A percentile compares a stretch with the other conserved stretches of the same genome.
Conservation (phyloP, 345 rosid species). For the Arabis hirsuta region DNA sequence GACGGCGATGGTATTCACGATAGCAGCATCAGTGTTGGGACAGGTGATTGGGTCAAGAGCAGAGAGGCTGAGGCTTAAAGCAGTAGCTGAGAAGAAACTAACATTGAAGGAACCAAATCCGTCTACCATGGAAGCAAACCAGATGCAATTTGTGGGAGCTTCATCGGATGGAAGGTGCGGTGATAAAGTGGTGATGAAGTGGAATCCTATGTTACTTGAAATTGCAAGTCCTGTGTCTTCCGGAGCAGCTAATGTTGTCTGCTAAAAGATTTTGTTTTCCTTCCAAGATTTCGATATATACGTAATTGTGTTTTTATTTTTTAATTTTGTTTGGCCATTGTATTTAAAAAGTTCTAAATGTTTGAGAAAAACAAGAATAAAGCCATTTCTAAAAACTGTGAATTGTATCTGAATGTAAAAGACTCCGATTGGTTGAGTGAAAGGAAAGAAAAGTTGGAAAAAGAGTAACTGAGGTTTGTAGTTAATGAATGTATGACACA, state of each 20-base stretch:
- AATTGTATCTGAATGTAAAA: constrained; percentile 30
- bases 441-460: not conserved
- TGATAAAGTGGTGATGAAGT: constrained; percentile 40
- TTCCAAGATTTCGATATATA: constrained; percentile 7
- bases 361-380: constrained; percentile 41
- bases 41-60: constrained; percentile 98
- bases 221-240: constrained; percentile 41
- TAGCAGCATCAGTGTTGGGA: constrained; percentile 85
- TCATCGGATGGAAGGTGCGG: constrained; percentile 41
- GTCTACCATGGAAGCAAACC: constrained; percentile 4
- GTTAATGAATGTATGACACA: constrained; percentile 2
- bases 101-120: not conserved
- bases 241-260: constrained; percentile 41
- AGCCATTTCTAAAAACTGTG: constrained; percentile 6
- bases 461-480: not conserved
- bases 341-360: constrained; percentile 27
- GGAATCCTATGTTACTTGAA: constrained; percentile 44
- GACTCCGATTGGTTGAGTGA: constrained; percentile 33
- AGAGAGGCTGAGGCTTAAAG: constrained; percentile 76
- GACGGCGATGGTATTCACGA: constrained; percentile 91
- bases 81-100: constrained; percentile 50
- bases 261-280: constrained; percentile 35
- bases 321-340: constrained; percentile 14
- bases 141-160: constrained; percentile 19
- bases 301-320: constrained; percentile 11